Evolutionary conservation across 345 rosid genomes (phyloP), one percentile per base, ranked within the genome.

Genomic region (Anacardium occidentale): DNA sequence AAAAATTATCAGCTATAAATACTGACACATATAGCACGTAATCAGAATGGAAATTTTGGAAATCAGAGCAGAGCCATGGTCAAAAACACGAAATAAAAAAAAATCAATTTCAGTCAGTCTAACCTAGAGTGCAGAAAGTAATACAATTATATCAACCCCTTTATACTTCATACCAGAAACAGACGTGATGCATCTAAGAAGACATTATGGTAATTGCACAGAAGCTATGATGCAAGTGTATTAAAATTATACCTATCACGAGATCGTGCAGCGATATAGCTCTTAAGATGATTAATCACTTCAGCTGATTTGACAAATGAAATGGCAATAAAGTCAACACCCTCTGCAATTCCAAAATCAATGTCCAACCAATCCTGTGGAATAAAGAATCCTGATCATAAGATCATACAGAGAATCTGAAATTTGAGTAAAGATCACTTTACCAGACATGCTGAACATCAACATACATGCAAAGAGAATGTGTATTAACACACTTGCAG

Each of bases 271-370:
- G 89, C 83, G 64, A 87, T 78, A 76, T 87, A 87, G 81, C 89
- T 85, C 65, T 85, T 87, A 24, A 85, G 91, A 81, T 87, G 91
- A n/a, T 73, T 76, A 64, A 87, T 80, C 71, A 85, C 91, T 78
- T 87, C 91, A 70, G 89, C 89, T 47, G 91, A 87, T 80, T 87
- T 87, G 74, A 87, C 89, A 82, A 85, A 87, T 18, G 91, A 85
- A 59, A 85, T 78, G 4, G 91, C 91, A 59, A 87, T 85, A 64
- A 87, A 87, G 69, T 87, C 89, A 74, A 87, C 84, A 14, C 81
- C 83, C 82, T 85, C 91, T n/a, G 83, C 82, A 2, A 87, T 85
- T 45, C 88, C 89, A 83, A 80, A 85, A 74, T 87, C 91, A 75
- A 87, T 85, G 72, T 87, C 91, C 71, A 87, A 62, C 91, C 91